Evolutionary conservation across 106 monocot genomes (phyloP), one percentile per base, ranked within the genome.

Genomic region (Allium sativum): DNA sequence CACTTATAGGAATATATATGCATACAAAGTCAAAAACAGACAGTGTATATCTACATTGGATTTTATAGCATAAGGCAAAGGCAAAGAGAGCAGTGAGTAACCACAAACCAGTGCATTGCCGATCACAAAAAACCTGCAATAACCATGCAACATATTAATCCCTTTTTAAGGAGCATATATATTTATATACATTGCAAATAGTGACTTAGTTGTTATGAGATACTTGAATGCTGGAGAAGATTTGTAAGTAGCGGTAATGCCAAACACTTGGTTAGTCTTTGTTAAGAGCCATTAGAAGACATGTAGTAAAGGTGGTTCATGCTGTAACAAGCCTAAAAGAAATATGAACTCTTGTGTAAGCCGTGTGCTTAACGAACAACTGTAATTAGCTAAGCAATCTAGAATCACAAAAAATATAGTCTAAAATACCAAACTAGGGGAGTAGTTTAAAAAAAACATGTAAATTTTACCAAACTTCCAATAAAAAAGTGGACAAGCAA

Each of bases 141-240:
- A 17, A 65, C 48, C 48, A 48, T 12, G 12, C 48, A 48, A n/a
- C n/a, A n/a, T n/a, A n/a, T n/a, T n/a, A n/a, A n/a, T n/a, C n/a
- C n/a, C n/a, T n/a, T n/a, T n/a, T n/a, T n/a, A n/a, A n/a, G n/a
- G n/a, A n/a, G n/a, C n/a, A n/a, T n/a, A n/a, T n/a, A n/a, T n/a
- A n/a, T n/a, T n/a, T n/a, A n/a, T n/a, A n/a, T n/a, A n/a, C n/a
- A n/a, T n/a, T n/a, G n/a, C n/a, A n/a, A n/a, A n/a, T n/a, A n/a
- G n/a, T n/a, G n/a, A n/a, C n/a, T n/a, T n/a, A n/a, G n/a, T n/a
- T 18, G 10, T 44, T 18, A 42, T 11, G 14, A 10, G n/a, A 41
- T 59, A 75, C 68, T 64, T 17, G 40, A 75, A 75, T 6, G 75
- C 69, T 8, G 75, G 75, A 9, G 68, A 75, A 17, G 56, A 56